Evolutionary conservation across 2,329 filamentous ascomycete genomes (phyloP), one percentile per base, ranked within the genome.

Genomic region (Chaetothyriales sp.): DNA sequence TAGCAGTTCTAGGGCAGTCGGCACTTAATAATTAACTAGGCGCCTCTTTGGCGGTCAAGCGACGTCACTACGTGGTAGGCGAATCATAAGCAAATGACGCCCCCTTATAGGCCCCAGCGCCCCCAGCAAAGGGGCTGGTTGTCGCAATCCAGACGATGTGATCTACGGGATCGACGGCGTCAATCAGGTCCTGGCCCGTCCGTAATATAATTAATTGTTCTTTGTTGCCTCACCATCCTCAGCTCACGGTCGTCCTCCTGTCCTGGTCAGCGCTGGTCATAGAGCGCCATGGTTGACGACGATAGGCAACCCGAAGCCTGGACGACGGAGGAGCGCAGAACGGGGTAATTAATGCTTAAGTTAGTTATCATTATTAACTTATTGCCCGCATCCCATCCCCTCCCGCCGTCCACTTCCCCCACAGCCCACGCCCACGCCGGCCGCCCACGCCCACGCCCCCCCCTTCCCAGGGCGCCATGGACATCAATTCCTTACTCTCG

Each of bases 401-500:
- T 8, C 8, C 10, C 5, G 28, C 28, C 25, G 5, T 28, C 25
- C 9, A 28, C 5, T 3, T 12, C 19, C n/a, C n/a, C 32, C 18
- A 28, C 45, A 8, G 25, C 45, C 32, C 32, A 12, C 19, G 5
- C 19, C 44, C 15, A 12, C 44, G 10, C 2, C 44, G 3, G 8
- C 8, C 19, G 19, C 19, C 44, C 45, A 28, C 18, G 25, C 45
- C 32, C 18, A 5, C 19, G 15, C 19, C 44, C 15, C 44, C 15
- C 44, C 19, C 10, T 12, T 15, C 20, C 3, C 18, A 9, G 3
- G 32, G 9, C 32, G 32, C 2, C 48, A 59, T 59, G 57, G 57
- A 59, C 49, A 59, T 59, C 52, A 57, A 54, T 54, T 59, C 57
- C 26, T 49, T 59, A 7, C 53, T 59, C 32, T 59, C 55, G 48